phyloP scores from a whole-genome alignment of 768 basidiomycete species.

The Mycena latifolia region DNA sequence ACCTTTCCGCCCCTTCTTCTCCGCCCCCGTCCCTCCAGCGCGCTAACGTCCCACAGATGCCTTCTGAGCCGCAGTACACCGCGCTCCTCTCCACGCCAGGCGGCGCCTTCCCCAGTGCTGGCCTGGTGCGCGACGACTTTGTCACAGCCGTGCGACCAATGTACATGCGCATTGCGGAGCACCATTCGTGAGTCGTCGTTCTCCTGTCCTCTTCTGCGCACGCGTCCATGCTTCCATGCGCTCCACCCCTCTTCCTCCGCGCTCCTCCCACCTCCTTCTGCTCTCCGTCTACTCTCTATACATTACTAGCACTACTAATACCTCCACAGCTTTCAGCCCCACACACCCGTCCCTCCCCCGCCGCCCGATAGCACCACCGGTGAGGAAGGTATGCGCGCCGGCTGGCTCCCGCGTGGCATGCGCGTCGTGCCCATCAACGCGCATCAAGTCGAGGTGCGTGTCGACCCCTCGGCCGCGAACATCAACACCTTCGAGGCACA shows the following conservation, averaged over 20 bases:
- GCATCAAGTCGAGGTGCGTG: constrained; percentile 20
- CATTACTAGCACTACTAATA: neutral
- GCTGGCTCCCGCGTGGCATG: constrained; percentile 50
- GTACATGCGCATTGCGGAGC: constrained; percentile 60
- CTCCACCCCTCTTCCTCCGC: too few relatives aligned
- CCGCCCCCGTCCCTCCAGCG: neutral
- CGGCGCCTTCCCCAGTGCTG: constrained; percentile 33
- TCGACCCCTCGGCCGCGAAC: neutral
- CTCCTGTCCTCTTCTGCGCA: neutral
- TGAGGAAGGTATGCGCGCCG: constrained; percentile 44
- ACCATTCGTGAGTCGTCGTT: constrained; percentile 36
- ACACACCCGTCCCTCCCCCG: constrained; percentile 22
- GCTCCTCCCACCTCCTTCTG: too few relatives aligned
- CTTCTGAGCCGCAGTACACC: constrained; percentile 44
- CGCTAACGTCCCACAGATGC: constrained; percentile 40
- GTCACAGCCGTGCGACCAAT: constrained; percentile 51
- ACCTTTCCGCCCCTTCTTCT: neutral
- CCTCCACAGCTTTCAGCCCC: constrained; percentile 18
- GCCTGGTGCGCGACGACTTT: constrained; percentile 39
- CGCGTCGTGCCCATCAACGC: constrained; percentile 3
- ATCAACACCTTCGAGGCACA: neutral
- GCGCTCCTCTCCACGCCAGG: constrained; percentile 36
- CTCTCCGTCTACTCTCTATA: too few relatives aligned
- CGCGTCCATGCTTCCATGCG: too few relatives aligned
- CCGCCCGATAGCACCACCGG: constrained; percentile 20